Conservation (phyloP, 768 basidiomycete species). For the Agrocybe pediades region DNA sequence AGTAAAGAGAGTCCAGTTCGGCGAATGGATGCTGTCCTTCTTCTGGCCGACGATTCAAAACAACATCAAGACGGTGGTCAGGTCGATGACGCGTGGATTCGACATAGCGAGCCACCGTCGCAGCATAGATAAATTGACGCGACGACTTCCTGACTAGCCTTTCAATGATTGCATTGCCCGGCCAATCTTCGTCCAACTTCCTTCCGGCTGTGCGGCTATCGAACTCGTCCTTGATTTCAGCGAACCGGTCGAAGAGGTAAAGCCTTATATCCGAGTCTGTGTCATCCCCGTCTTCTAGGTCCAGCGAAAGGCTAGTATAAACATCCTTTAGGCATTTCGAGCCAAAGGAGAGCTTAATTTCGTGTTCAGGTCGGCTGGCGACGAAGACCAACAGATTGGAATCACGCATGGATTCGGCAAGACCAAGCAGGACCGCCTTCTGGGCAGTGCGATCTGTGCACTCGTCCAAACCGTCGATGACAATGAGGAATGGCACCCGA, state of each 20-base stretch:
- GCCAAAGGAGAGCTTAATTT: conserved; percentile 9
- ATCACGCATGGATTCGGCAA: background rate
- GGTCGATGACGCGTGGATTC: conserved; percentile 2
- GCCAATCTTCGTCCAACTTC: conserved; percentile 2
- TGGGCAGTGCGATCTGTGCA: conserved; percentile 7
- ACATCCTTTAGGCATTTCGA: background rate
- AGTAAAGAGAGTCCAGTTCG: conserved; percentile 12
- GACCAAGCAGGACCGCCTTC: background rate
- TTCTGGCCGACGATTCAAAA: background rate
- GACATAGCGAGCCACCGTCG: conserved; percentile 12
- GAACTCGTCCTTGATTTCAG: conserved; percentile 5
- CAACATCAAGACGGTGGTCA: background rate
- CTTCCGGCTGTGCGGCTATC: background rate
- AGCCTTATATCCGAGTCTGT: conserved; percentile 5
- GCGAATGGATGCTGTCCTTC: background rate
- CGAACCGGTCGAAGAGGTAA: background rate
- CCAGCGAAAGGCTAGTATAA: background rate
- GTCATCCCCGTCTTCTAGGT: background rate
- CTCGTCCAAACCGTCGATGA: conserved; percentile 26
- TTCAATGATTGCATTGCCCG: background rate
- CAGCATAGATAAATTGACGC: conserved; percentile 17
- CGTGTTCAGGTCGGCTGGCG: conserved; percentile 11
- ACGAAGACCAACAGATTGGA: conserved; percentile 1
- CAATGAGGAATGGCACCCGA: background rate
- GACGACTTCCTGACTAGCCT: conserved; percentile 8